phyloP scores from a whole-genome alignment of 148 eudicot species.

The Vaccinium vitisidaea region DNA sequence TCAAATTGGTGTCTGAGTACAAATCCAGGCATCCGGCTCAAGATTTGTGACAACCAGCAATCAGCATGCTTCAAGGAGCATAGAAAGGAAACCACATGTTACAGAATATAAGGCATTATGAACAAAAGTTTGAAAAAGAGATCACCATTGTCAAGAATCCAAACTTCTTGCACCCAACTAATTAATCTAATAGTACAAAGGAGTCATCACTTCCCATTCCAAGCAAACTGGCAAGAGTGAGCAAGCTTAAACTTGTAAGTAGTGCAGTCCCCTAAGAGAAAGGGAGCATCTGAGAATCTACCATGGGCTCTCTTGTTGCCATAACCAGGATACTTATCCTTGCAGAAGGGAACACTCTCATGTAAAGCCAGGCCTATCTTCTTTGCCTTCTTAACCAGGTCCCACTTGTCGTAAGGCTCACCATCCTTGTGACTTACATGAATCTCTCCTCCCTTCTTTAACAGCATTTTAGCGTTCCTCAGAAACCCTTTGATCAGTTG shows the following conservation, averaged over 20 bases:
- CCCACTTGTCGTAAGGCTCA: conserved; percentile 36
- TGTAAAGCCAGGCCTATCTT: conserved; percentile 34
- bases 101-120: not conserved
- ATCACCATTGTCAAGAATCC: not conserved
- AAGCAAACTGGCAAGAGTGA: conserved; percentile 7
- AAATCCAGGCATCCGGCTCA: too few relatives aligned
- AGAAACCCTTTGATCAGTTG: conserved; percentile 41
- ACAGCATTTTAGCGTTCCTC: conserved; percentile 31
- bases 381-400: conserved; percentile 42
- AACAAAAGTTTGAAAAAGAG: not conserved
- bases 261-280: conserved; percentile 35
- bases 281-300: conserved; percentile 29
- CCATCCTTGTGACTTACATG: conserved; percentile 41
- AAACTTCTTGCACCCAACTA: not conserved
- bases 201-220: not conserved
- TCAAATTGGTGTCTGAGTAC: too few relatives aligned
- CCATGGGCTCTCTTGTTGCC: conserved; percentile 47
- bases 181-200: not conserved
- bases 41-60: too few relatives aligned
- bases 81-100: not conserved
- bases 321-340: conserved; percentile 42
- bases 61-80: not conserved
- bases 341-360: conserved; percentile 29
- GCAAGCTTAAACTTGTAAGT: conserved; percentile 39
- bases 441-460: conserved; percentile 36